Base-by-base conservation (phyloP, 164 flowering plant species). In the Pachysandra terminalis region DNA sequence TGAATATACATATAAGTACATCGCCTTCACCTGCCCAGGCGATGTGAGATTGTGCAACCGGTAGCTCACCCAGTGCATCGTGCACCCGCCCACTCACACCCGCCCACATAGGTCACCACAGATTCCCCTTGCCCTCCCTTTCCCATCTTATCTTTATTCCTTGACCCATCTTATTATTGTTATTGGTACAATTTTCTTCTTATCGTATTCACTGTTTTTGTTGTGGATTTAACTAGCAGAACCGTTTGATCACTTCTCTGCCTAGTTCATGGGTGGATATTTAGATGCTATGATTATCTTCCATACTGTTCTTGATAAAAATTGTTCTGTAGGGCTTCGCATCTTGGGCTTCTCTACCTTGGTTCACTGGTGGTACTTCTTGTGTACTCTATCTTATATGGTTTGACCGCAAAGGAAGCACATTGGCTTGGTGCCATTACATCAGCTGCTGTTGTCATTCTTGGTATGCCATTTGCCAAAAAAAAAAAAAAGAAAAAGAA, bases 351-450 rank as follows among this genome's bases (percentile, higher is more conserved):
- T 68, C 96, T 96, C 28, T 96, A 96, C 74, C 71, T 84, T 74
- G 95, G 97, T 56, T 96, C 99, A 55, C 75, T 96, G 60, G 69
- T 85, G 3, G 94, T 91, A 41, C 96, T 96, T 71, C 68, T 96
- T 75, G 96, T 87, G 21, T 96, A 96, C 81, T 91, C 99, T 54
- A 77, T 96, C 74, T 79, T 93, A 65, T 96, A 96, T 84, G 98
- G 98, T 57, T 79, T 86, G 67, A 91, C 98, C n/a, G 95, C 99
- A 53, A 96, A 82, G 70, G 96, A 91, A 72, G 78, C 91, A 53
- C 83, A 72, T 53, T 96, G 98, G 99, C 85, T 96, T 64, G 99
- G 96, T 73, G 92, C 93, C 35, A 81, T 88, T 59, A 96, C 99
- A 49, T 90, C 99, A 28, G 89, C 90, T 74, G 97, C 99, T 72